A percentile compares a stretch with the other conserved stretches of the same genome.
These are phyloP conservation scores for Boletus sensibilis DNA, from an alignment of 768 basidiomycete genomes.

Conservation along the genomic window DNA sequence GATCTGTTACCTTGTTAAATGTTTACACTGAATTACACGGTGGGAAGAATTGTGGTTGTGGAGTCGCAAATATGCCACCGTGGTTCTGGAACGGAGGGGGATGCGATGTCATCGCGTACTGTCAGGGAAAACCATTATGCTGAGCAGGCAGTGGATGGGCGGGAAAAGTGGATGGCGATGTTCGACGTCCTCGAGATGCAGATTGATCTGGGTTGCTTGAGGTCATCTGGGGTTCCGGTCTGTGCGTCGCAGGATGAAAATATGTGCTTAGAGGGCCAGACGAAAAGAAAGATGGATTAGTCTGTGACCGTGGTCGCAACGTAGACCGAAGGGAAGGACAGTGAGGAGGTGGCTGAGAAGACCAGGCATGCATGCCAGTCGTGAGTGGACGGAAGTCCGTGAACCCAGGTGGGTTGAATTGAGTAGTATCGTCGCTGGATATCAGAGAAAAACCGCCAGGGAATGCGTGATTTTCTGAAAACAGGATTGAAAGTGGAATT, in stretches of 20 bases:
- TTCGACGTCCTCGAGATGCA: not conserved
- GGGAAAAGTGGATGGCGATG: constrained; percentile 20
- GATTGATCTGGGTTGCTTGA: not conserved
- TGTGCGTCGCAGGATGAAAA: not conserved
- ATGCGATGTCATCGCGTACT: constrained; percentile 49
- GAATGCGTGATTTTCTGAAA: not conserved
- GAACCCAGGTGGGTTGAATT: not conserved
- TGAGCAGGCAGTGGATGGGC: constrained; percentile 20
- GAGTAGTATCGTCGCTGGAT: constrained; percentile 4
- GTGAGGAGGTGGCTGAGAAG: not conserved
- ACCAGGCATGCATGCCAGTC: not conserved
- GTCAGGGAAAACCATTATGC: constrained; percentile 39
- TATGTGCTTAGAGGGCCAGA: not conserved
- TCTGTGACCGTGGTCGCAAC: constrained; percentile 4
- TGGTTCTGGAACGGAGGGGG: constrained; percentile 31
- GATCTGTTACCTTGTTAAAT: too few species aligned
- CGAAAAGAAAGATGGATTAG: not conserved
- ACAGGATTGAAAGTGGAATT: not conserved
- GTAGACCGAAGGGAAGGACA: not conserved
- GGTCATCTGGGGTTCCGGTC: not conserved
- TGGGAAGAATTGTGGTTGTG: too few species aligned
- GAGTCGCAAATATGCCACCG: too few species aligned
- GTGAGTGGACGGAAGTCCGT: not conserved
- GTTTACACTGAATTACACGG: too few species aligned
- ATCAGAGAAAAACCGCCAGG: not conserved